Evolutionary conservation across 1,284 basidiomycete species (phyloP).

Genomic region (Puccinia coronata): DNA sequence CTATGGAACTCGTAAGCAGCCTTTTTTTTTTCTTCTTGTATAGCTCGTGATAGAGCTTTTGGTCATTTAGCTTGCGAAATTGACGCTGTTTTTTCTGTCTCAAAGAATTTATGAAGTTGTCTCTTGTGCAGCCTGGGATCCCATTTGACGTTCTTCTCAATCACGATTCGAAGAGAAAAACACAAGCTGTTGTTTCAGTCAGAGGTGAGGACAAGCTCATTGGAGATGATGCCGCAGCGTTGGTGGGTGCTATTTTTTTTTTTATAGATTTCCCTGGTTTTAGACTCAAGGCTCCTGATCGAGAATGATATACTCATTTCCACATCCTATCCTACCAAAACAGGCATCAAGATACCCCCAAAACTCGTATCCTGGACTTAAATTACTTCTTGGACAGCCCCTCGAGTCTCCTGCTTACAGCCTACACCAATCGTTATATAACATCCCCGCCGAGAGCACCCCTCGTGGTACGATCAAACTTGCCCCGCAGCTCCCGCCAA

Average conservation of each 20-base stretch:
- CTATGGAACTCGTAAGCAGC: constrained; percentile 74
- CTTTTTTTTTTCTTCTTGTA: neutral
- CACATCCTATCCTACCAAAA: neutral
- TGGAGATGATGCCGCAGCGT: constrained; percentile 42
- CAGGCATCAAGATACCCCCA: constrained; percentile 83
- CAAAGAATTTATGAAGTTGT: constrained; percentile 82
- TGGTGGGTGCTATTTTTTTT: constrained; percentile 52
- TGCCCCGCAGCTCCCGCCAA: constrained; percentile 25
- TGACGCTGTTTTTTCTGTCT: neutral
- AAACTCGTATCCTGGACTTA: constrained; percentile 82
- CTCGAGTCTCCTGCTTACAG: constrained; percentile 65
- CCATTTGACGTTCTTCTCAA: constrained; percentile 96
- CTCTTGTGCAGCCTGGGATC: constrained; percentile 90
- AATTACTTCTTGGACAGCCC: constrained; percentile 78
- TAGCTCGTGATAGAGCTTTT: neutral
- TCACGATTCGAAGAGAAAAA: constrained; percentile 95
- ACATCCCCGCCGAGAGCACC: constrained; percentile 64
- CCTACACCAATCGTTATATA: constrained; percentile 67
- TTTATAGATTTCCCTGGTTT: constrained; percentile 69
- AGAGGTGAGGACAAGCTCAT: constrained; percentile 66
- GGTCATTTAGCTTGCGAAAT: neutral
- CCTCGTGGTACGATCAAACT: constrained; percentile 35
- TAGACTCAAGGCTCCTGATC: constrained; percentile 67
- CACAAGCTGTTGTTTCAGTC: constrained; percentile 80
- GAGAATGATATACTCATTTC: constrained; percentile 25